Base-by-base conservation (phyloP, 148 eudicot genomes). In the Fagopyrum tataricum region DNA sequence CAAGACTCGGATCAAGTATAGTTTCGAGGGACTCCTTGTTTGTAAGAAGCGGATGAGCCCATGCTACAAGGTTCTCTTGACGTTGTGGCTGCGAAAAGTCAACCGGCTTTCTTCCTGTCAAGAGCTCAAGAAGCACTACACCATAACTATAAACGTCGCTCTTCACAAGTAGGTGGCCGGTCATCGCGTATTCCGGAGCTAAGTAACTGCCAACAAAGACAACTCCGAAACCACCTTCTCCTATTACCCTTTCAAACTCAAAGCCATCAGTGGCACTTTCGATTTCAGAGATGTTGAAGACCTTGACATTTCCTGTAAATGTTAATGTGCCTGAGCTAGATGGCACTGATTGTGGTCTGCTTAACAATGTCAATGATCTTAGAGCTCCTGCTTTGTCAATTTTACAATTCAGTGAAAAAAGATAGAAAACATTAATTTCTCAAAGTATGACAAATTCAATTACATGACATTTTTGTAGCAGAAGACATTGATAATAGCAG, bases 151-250 rank as follows among this genome's bases (percentile, higher is more conserved):
- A 94, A 17, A 94, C 98, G 67, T 94, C 98, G 17, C 98, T 94
- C 78, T 91, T 94, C 44, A 91, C 97, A 0, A 94, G 95, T 41
- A 94, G 89, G 79, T 94, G 98, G 46, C 98, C 97, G 0, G 98
- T 89, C 98, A 94, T 91, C 40, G 98, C 98, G 37, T 94, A 94
- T 74, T 94, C 98, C 18, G 97, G 98, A 71, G 97, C 98, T 43
- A 94, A 80, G 81, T 94, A 94, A 23, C 98, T 93, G 86, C 37
- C 77, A 72, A 14, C 7, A 73, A 12, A 39, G 11, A 37, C 5
- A 72, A 92, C 82, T 73, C 99, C 99, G 81, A 96, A 96, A 70
- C 99, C 99, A 73, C 97, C 99, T 83, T 96, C 97, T 71, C 99
- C 97, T 1, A 96, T 81, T 70, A 92, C 83, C 58, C 87, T 88